phyloP scores from a whole-genome alignment of 1,284 basidiomycete genomes.

The Microstroma glucosiphilum region DNA sequence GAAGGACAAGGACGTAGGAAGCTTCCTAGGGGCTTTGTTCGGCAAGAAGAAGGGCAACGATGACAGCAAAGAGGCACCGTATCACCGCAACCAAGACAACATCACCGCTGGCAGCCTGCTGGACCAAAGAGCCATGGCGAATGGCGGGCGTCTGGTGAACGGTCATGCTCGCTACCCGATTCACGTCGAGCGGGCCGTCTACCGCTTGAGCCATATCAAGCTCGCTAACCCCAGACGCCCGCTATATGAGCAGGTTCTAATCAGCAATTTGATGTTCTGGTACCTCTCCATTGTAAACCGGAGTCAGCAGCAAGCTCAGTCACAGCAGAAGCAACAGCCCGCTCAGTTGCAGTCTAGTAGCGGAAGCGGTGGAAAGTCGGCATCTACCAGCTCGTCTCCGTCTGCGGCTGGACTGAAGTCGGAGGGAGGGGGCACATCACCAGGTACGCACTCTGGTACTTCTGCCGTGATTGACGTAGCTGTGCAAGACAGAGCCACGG shows the following conservation, averaged over 20 bases:
- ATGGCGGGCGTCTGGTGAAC: not conserved
- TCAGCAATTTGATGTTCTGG: constrained; percentile 99
- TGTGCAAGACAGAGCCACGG: too few relatives aligned
- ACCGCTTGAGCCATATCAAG: constrained; percentile 95
- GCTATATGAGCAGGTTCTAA: constrained; percentile 94
- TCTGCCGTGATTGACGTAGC: not conserved
- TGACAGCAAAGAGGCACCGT: constrained; percentile 8
- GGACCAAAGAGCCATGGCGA: constrained; percentile 23
- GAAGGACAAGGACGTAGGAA: constrained; percentile 34
- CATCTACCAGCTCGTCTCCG: constrained; percentile 18
- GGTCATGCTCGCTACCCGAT: constrained; percentile 82
- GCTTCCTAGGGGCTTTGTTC: constrained; percentile 42
- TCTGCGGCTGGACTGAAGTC: constrained; percentile 12
- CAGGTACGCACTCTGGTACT: not conserved
- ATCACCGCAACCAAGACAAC: constrained; percentile 16
- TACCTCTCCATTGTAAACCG: constrained; percentile 96
- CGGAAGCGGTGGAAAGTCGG: not conserved
- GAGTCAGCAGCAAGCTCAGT: constrained; percentile 41
- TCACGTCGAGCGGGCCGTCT: constrained; percentile 95
- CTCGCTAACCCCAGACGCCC: constrained; percentile 91
- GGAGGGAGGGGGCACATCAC: not conserved
- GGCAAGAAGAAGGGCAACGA: constrained; percentile 41
- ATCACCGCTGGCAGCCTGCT: constrained; percentile 36
- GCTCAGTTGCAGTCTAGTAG: constrained; percentile 7
- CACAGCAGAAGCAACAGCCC: constrained; percentile 17